A percentile compares a stretch with the other conserved stretches of the same genome.
phyloP scores from a whole-genome alignment of 2,329 filamentous ascomycete species.

The Botrytis porri region DNA sequence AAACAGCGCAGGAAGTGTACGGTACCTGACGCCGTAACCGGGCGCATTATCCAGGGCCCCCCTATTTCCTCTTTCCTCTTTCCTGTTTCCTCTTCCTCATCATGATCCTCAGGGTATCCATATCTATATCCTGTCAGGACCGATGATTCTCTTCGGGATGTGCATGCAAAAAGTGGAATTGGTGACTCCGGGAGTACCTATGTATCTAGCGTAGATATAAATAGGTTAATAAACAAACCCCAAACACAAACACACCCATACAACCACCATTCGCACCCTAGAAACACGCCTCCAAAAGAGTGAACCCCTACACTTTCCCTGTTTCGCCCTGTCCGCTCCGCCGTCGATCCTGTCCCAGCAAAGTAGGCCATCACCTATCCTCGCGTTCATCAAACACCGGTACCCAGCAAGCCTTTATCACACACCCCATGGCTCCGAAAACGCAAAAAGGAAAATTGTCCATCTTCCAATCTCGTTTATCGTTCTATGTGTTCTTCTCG shows the following conservation, averaged over 20 bases:
- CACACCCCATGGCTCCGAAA: too few relatives aligned
- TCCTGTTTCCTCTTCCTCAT: background rate
- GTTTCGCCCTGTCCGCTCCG: background rate
- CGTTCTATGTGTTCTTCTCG: constrained; percentile 5
- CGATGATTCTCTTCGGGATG: background rate
- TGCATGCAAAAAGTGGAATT: background rate
- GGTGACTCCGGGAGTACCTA: background rate
- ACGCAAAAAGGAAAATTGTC: background rate
- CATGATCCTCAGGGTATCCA: background rate
- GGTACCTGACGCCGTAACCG: background rate
- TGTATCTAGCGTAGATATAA: background rate
- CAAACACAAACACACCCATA: background rate
- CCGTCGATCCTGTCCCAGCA: background rate
- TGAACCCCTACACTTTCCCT: background rate
- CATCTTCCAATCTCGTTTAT: background rate
- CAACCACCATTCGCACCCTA: background rate
- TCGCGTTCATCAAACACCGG: background rate
- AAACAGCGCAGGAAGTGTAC: background rate
- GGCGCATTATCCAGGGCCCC: background rate
- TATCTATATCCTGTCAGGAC: background rate
- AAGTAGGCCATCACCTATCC: background rate
- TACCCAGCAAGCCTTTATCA: background rate
- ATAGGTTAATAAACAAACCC: background rate
- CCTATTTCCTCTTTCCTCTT: background rate
- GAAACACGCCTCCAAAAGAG: background rate